These are phyloP conservation scores for Coffea canephora DNA, from an alignment of 257 asterid genomes.

Conservation along the genomic window DNA sequence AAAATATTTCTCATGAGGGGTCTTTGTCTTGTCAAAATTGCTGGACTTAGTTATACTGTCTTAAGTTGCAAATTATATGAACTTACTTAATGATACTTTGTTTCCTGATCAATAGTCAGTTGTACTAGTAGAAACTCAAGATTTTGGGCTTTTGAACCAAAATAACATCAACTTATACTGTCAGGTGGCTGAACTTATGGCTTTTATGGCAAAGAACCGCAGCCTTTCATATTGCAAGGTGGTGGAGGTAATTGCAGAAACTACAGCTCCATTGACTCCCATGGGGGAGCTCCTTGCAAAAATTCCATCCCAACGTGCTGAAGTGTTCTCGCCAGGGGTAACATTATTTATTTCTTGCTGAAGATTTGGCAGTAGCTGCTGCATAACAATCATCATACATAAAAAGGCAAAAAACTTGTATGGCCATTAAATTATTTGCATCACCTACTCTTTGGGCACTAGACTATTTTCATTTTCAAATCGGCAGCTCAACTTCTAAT, in stretches of 20 bases:
- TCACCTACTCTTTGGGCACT: too few species aligned
- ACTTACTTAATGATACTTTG: too few species aligned
- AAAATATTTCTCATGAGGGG: neutral
- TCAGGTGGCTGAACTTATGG: conserved; percentile 95
- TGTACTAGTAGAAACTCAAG: neutral
- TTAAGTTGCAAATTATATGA: too few species aligned
- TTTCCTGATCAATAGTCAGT: neutral
- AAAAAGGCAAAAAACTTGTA: too few species aligned
- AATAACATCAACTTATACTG: conserved; percentile 19
- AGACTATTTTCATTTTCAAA: too few species aligned
- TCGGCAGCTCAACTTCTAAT: too few species aligned
- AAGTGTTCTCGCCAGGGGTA: conserved; percentile 49
- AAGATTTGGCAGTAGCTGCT: neutral
- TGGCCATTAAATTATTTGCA: too few species aligned
- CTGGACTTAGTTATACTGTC: too few species aligned
- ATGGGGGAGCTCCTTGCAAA: conserved; percentile 67
- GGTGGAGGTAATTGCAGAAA: conserved; percentile 92
- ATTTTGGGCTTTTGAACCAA: neutral
- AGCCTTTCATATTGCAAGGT: conserved; percentile 75
- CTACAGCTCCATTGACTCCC: conserved; percentile 77
- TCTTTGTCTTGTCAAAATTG: neutral
- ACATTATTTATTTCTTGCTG: neutral
- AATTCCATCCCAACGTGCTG: conserved; percentile 61
- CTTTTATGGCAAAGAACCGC: conserved; percentile 74
- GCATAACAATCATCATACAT: neutral